phyloP scores from a whole-genome alignment of 495 filamentous ascomycete genomes.

The Hyaloscypha bicolor region DNA sequence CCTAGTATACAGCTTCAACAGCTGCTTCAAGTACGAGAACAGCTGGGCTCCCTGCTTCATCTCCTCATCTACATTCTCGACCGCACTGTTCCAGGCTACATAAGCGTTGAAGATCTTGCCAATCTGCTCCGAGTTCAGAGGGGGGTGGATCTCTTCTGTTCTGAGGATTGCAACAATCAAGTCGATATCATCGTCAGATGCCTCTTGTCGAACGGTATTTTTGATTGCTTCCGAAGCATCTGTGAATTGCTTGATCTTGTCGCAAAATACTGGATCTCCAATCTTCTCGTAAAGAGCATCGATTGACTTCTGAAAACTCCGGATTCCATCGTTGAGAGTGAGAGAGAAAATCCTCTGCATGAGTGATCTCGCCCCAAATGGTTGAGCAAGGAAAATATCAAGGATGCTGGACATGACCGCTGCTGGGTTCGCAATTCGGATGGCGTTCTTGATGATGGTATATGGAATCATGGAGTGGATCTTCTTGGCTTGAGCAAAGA shows the following conservation, averaged over 20 bases:
- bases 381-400: slow-evolving; percentile 93
- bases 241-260: slow-evolving; percentile 79
- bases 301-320: slow-evolving; percentile 79
- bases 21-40: slow-evolving; percentile 92
- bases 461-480: slow-evolving; percentile 96
- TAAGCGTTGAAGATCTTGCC: slow-evolving; percentile 88
- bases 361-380: slow-evolving; percentile 85
- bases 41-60: slow-evolving; percentile 85
- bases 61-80: slow-evolving; percentile 88
- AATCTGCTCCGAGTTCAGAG: slow-evolving; percentile 72
- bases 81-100: slow-evolving; percentile 94
- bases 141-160: slow-evolving; percentile 69
- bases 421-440: slow-evolving; percentile 93
- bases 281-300: slow-evolving; percentile 75
- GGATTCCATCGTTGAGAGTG: slow-evolving; percentile 89
- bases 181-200: slow-evolving; percentile 70
- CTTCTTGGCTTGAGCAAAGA: slow-evolving; percentile 90
- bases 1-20: slow-evolving; percentile 87
- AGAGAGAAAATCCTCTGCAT: slow-evolving; percentile 92
- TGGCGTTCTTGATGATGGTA: slow-evolving; percentile 90
- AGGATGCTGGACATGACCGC: slow-evolving; percentile 92
- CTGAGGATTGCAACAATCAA: slow-evolving; percentile 81
- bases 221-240: slow-evolving; percentile 75
- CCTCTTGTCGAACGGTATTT: slow-evolving; percentile 70
- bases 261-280: slow-evolving; percentile 73